These are phyloP conservation scores for Scleromitrula shiraiana DNA, from an alignment of 2,329 filamentous ascomycete species.

Conservation along the genomic window DNA sequence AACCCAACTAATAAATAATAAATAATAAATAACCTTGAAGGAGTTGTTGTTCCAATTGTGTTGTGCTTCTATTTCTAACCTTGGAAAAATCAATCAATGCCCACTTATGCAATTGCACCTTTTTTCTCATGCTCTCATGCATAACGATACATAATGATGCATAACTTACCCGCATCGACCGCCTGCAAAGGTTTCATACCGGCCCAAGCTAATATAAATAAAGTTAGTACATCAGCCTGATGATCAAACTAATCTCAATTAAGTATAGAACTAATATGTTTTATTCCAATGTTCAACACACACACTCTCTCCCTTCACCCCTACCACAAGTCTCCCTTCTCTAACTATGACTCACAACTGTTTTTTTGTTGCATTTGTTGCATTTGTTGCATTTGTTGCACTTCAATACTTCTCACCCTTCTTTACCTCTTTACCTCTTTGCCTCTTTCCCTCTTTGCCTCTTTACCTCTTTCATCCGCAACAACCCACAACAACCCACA, in stretches of 20 bases:
- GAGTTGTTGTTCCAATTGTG: no score
- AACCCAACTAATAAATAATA: no score
- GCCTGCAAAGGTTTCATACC: neutral
- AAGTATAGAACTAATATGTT: no score
- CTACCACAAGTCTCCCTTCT: no score
- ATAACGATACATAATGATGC: neutral
- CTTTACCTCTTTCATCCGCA: slow-evolving; percentile 5
- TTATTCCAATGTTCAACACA: no score
- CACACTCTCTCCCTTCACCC: no score
- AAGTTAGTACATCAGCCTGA: neutral
- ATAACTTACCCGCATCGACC: slow-evolving; percentile 4
- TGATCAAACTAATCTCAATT: neutral
- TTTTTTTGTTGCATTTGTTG: neutral
- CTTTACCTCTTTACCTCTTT: no score
- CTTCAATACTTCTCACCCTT: no score
- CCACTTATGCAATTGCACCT: neutral
- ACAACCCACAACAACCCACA: slow-evolving; percentile 2
- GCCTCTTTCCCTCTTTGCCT: neutral
- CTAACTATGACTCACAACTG: slow-evolving; percentile 6
- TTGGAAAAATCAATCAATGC: neutral
- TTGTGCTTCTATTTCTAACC: neutral
- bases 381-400: no score
- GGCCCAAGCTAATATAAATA: neutral
- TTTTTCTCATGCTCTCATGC: neutral
- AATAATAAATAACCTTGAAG: no score